These are phyloP conservation scores for Basidiobolus meristosporus DNA, from an alignment of 371 early-diverging fungal genomes.

Conservation along the genomic window DNA sequence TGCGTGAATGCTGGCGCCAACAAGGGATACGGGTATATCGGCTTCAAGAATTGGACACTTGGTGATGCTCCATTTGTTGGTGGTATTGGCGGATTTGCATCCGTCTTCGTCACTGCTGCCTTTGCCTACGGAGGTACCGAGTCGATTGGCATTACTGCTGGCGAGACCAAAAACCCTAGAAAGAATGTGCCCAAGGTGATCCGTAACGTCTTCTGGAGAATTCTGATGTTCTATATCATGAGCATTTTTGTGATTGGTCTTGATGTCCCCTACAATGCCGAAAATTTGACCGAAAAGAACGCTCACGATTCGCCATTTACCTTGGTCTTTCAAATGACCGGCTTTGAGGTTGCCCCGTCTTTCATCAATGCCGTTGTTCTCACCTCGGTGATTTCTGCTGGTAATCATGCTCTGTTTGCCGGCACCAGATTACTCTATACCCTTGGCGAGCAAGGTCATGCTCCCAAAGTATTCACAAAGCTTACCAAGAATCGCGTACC, in stretches of 20 bases:
- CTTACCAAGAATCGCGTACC: slow-evolving; percentile 44
- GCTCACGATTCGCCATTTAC: slow-evolving; percentile 49
- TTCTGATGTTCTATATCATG: slow-evolving; percentile 50
- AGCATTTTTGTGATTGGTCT: slow-evolving; percentile 54
- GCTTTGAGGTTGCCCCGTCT: slow-evolving; percentile 40
- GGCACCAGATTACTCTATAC: slow-evolving; percentile 49
- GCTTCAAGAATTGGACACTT: slow-evolving; percentile 12
- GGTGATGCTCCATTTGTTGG: slow-evolving; percentile 62
- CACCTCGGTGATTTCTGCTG: slow-evolving; percentile 49
- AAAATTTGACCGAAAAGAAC: slow-evolving; percentile 20
- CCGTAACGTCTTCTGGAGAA: slow-evolving; percentile 51
- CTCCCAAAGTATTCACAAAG: slow-evolving; percentile 33
- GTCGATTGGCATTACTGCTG: slow-evolving; percentile 51
- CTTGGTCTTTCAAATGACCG: slow-evolving; percentile 44
- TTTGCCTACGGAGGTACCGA: slow-evolving; percentile 79
- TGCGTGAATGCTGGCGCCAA: slow-evolving; percentile 39
- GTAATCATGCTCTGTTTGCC: slow-evolving; percentile 60
- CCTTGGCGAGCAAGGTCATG: slow-evolving; percentile 44
- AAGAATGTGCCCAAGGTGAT: slow-evolving; percentile 55
- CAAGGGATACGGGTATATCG: no score
- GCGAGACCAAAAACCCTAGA: slow-evolving; percentile 51
- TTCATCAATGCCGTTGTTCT: slow-evolving; percentile 65
- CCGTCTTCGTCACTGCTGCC: slow-evolving; percentile 57
- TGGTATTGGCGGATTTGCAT: slow-evolving; percentile 40
- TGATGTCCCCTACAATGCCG: slow-evolving; percentile 38